A percentile compares a stretch with the other conserved stretches of the same genome.
Conservation (phyloP, 257 asterid species). For the Lantana camara region DNA sequence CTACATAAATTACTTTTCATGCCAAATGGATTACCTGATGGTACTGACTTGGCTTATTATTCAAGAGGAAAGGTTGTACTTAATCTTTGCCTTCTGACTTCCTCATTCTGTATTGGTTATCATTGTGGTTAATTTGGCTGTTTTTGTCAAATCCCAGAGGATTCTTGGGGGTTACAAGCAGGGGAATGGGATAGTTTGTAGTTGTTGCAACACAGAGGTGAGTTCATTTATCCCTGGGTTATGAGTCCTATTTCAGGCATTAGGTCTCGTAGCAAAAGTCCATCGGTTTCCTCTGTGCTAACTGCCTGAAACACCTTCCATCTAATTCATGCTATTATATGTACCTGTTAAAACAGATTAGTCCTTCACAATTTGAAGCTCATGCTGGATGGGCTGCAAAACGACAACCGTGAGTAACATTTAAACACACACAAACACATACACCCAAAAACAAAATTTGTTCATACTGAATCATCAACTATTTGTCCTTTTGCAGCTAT, state of each 20-base stretch:
- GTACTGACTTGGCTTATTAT: slow-evolving; percentile 91
- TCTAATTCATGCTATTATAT: slow-evolving; percentile 23
- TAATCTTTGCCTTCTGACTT: slow-evolving; percentile 17
- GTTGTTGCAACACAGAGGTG: slow-evolving; percentile 87
- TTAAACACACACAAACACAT: too few species aligned
- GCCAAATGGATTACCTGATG: slow-evolving; percentile 99
- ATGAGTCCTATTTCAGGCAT: slow-evolving; percentile 8
- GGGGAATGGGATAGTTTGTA: slow-evolving; percentile 88
- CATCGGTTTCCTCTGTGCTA: not conserved
- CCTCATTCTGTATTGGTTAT: slow-evolving; percentile 11
- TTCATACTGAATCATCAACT: slow-evolving; percentile 21
- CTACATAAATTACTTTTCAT: slow-evolving; percentile 83
- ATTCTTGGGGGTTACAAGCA: slow-evolving; percentile 96
- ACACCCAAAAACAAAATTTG: slow-evolving; percentile 30
- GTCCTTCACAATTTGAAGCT: slow-evolving; percentile 83
- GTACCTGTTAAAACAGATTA: slow-evolving; percentile 53
- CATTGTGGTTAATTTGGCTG: slow-evolving; percentile 18
- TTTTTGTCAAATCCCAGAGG: slow-evolving; percentile 53
- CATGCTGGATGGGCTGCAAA: slow-evolving; percentile 86
- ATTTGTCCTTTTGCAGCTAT: slow-evolving; percentile 54
- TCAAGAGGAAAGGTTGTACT: slow-evolving; percentile 92
- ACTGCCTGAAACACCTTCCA: slow-evolving; percentile 13
- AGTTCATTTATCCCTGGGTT: slow-evolving; percentile 20
- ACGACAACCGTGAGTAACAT: slow-evolving; percentile 72
- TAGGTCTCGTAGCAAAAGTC: slow-evolving; percentile 2